phyloP scores from a whole-genome alignment of 2,329 filamentous ascomycete species.

The Cercospora brassicicola region DNA sequence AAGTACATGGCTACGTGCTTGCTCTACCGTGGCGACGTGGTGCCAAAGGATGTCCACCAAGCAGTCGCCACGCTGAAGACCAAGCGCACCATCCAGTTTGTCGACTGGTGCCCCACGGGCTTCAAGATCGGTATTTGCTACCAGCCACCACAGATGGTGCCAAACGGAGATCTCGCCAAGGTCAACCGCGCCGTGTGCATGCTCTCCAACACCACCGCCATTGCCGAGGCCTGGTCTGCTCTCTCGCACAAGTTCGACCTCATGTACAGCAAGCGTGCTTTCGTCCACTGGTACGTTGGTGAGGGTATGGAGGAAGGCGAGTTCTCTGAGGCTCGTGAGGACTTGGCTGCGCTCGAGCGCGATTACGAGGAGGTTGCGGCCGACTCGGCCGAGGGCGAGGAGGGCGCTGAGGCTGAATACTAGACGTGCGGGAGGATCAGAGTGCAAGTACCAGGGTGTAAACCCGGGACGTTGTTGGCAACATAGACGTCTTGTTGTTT shows the following conservation, averaged over 20 bases:
- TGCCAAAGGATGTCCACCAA: slow-evolving; percentile 89
- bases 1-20: slow-evolving; percentile 99
- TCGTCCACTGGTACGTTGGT: slow-evolving; percentile 99
- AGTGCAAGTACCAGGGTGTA: background rate
- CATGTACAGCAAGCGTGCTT: slow-evolving; percentile 99
- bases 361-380: slow-evolving; percentile 99
- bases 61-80: slow-evolving; percentile 97
- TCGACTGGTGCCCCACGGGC: slow-evolving; percentile 99
- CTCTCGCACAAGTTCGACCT: slow-evolving; percentile 98
- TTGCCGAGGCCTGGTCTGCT: slow-evolving; percentile 95
- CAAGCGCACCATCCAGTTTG: slow-evolving; percentile 98
- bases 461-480: slow-evolving; percentile 8
- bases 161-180: slow-evolving; percentile 95
- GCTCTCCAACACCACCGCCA: slow-evolving; percentile 98
- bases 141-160: slow-evolving; percentile 93
- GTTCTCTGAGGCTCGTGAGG: slow-evolving; percentile 98
- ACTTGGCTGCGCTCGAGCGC: slow-evolving; percentile 93
- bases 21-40: slow-evolving; percentile 97
- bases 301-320: slow-evolving; percentile 99
- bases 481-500: slow-evolving; percentile 7
- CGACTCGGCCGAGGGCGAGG: slow-evolving; percentile 86
- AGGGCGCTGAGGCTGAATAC: slow-evolving; percentile 86
- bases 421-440: slow-evolving; percentile 52
- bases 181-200: slow-evolving; percentile 99
- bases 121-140: slow-evolving; percentile 99